Conservation (phyloP, 176 grass and related monocot species). For the Juncus inflexus region DNA sequence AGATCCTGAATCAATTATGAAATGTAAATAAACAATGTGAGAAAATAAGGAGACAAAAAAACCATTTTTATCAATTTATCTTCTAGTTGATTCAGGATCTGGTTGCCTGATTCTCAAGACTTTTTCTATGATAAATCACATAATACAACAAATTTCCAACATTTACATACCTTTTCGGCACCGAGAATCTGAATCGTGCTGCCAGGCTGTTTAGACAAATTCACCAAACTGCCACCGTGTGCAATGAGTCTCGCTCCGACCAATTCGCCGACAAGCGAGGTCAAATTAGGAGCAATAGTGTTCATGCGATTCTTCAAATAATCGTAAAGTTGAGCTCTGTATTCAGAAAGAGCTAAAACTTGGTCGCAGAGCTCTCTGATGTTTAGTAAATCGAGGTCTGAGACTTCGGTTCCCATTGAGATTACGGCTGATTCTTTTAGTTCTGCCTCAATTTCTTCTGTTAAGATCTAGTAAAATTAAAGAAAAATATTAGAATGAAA, state of each 20-base stretch:
- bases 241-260: slow-evolving; percentile 93
- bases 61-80: too few relatives aligned
- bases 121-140: too few relatives aligned
- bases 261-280: slow-evolving; percentile 79
- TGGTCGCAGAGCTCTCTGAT: slow-evolving; percentile 85
- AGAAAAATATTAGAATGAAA: background rate
- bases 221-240: slow-evolving; percentile 84
- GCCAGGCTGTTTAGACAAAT: slow-evolving; percentile 85
- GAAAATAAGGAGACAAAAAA: too few relatives aligned
- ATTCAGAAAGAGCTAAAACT: slow-evolving; percentile 87
- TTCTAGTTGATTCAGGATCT: too few relatives aligned
- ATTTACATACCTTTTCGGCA: slow-evolving; percentile 67
- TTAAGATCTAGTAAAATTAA: slow-evolving; percentile 47
- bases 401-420: slow-evolving; percentile 98
- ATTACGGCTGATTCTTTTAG: slow-evolving; percentile 76
- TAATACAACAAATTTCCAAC: background rate
- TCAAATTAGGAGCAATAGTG: slow-evolving; percentile 87
- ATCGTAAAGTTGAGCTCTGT: slow-evolving; percentile 79
- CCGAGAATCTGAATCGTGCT: slow-evolving; percentile 97
- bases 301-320: slow-evolving; percentile 88
- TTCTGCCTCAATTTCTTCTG: slow-evolving; percentile 72
- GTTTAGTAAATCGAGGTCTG: slow-evolving; percentile 70
- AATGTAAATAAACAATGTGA: too few relatives aligned
- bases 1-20: too few relatives aligned
- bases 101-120: too few relatives aligned